Evolutionary conservation across 2,329 filamentous ascomycete genomes (phyloP).

Genomic region (Bipolaris oryzae): DNA sequence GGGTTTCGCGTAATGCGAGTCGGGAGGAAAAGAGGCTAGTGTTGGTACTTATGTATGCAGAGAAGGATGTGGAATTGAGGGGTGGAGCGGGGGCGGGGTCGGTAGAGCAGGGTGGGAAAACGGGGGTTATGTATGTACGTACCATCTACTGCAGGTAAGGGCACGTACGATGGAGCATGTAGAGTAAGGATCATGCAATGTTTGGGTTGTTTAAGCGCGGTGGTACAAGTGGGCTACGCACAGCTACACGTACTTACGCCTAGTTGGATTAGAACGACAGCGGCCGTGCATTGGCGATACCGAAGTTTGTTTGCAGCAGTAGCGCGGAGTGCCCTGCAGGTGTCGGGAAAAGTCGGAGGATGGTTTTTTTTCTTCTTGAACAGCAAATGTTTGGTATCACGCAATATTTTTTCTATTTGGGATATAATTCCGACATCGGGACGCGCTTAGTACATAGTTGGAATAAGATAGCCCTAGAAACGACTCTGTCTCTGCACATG

Average conservation of each 20-base stretch:
- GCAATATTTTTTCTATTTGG: not conserved
- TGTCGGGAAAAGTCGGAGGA: conserved; percentile 18
- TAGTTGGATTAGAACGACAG: too few relatives aligned
- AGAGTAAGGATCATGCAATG: conserved; percentile 26
- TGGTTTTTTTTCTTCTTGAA: not conserved
- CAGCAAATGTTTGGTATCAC: not conserved
- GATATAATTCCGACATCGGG: not conserved
- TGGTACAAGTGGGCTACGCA: too few relatives aligned
- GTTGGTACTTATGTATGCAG: not conserved
- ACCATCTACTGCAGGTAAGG: not conserved
- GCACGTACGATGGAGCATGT: too few relatives aligned
- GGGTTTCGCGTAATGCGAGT: too few relatives aligned
- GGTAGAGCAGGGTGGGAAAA: not conserved
- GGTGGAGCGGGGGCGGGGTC: conserved; percentile 5
- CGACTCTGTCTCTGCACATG: not conserved
- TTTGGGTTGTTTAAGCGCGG: too few relatives aligned
- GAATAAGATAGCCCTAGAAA: not conserved
- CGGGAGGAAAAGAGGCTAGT: too few relatives aligned
- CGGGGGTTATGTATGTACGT: too few relatives aligned
- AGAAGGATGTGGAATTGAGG: not conserved
- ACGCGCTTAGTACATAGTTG: not conserved
- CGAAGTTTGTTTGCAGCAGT: not conserved
- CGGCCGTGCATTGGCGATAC: not conserved
- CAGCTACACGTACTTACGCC: too few relatives aligned
- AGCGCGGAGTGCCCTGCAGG: not conserved